Conservation (phyloP, 1,139 yeast genomes). For the Yamadazyma spencermartinsiae region DNA sequence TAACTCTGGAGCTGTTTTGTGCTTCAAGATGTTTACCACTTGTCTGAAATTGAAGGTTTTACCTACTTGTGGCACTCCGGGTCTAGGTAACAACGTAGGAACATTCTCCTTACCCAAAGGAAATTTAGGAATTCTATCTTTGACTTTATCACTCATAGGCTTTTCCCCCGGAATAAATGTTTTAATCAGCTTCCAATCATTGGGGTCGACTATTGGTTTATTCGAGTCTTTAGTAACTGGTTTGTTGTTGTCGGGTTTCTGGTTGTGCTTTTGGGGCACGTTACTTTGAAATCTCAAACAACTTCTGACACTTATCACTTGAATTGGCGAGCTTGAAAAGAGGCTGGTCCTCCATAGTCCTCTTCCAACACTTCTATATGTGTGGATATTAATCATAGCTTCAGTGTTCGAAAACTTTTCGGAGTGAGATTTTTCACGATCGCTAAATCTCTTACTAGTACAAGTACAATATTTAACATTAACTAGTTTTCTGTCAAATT, state of each 20-base stretch:
- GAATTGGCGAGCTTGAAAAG: too few species aligned
- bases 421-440: background rate
- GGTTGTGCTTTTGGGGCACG: background rate
- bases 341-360: too few species aligned
- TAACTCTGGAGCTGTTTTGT: slow-evolving; percentile 65
- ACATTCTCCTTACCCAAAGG: slow-evolving; percentile 67
- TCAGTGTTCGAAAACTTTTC: too few species aligned
- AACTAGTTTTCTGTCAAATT: too few species aligned
- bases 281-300: background rate
- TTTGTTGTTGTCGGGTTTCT: background rate
- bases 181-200: slow-evolving; percentile 47
- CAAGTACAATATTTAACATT: too few species aligned
- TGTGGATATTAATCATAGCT: too few species aligned
- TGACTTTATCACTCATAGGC: slow-evolving; percentile 45
- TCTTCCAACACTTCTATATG: too few species aligned
- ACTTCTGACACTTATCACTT: background rate
- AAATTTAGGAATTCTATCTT: slow-evolving; percentile 58
- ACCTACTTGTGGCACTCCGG: slow-evolving; percentile 73
- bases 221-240: background rate
- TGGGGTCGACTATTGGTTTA: slow-evolving; percentile 16
- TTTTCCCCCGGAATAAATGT: slow-evolving; percentile 65
- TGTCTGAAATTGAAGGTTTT: slow-evolving; percentile 55
- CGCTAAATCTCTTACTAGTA: background rate
- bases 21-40: slow-evolving; percentile 59
- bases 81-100: slow-evolving; percentile 70